These are phyloP conservation scores for Mycoemilia scoparia DNA, from an alignment of 192 early-diverging fungal genomes.

Conservation along the genomic window DNA sequence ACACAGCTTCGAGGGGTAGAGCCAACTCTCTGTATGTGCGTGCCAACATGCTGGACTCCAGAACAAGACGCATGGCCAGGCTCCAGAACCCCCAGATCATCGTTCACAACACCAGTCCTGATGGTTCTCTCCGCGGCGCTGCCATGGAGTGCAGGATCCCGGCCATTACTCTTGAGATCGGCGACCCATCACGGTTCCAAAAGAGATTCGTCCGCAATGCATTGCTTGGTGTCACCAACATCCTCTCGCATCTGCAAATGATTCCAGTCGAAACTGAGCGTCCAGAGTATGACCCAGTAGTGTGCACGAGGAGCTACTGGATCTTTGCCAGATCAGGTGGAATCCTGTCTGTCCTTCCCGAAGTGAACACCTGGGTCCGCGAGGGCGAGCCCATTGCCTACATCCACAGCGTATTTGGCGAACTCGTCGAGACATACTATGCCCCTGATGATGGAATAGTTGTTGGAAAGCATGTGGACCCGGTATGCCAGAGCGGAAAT, in stretches of 20 bases:
- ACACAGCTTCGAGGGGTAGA: constrained; percentile 70
- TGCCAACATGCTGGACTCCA: constrained; percentile 62
- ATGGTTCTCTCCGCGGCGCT: constrained; percentile 68
- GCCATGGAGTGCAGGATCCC: constrained; percentile 54
- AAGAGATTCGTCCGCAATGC: constrained; percentile 58
- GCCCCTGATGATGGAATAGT: constrained; percentile 64
- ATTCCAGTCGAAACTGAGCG: constrained; percentile 31
- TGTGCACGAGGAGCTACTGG: constrained; percentile 49
- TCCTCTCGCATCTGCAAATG: constrained; percentile 43
- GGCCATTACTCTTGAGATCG: constrained; percentile 85
- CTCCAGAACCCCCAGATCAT: constrained; percentile 78
- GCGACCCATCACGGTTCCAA: constrained; percentile 73
- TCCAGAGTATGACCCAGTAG: constrained; percentile 39
- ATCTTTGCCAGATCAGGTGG: constrained; percentile 78
- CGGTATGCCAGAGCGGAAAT: constrained; percentile 72
- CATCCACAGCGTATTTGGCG: constrained; percentile 77
- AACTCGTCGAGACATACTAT: constrained; percentile 67
- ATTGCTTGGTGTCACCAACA: constrained; percentile 40
- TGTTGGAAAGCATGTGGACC: constrained; percentile 67
- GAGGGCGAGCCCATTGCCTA: constrained; percentile 74
- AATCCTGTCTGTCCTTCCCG: constrained; percentile 67
- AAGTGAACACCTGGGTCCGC: constrained; percentile 59
- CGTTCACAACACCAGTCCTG: constrained; percentile 43
- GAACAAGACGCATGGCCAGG: constrained; percentile 52
- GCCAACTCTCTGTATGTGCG: constrained; percentile 80